Evolutionary conservation across 768 basidiomycete species (phyloP), one percentile per base, ranked within the genome.

Genomic region (Boletus reticuloceps): DNA sequence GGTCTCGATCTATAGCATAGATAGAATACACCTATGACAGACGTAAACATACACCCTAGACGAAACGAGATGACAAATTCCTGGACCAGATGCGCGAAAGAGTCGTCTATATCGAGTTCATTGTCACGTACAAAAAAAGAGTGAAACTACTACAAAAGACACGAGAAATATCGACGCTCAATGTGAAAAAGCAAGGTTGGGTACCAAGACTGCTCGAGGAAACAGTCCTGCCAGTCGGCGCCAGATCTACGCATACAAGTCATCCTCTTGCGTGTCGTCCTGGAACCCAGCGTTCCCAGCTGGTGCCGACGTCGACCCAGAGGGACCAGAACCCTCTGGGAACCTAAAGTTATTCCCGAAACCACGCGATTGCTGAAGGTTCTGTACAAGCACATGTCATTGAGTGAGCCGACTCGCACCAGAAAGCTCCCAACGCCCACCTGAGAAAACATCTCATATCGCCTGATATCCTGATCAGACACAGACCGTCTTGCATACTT

Each of bases 391-490:
- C 55, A 49, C n/a, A 39, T 17, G 10, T 7, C 32, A 1, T 60
- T 51, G n/a, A 56, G 46, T 25, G 12, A 49, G 34, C 12, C 7
- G 6, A 42, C 5, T 2, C 6, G 10, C 34, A 44, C 40, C 44
- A 32, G 16, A 20, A 52, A 53, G 17, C 47, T 27, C 22, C 11
- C 47, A 52, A 39, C 20, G 66, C 80, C 49, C 69, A 88, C 86
- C 80, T 94, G 94, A 36, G 95, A 77, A 73, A 98, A 98, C 88
- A 97, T 94, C 82, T 98, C 96, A 74, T 98, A 99, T 50, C 95
- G 87, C 66, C 95, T 84, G 74, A 98, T 96, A 68, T 98, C 96
- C 60, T 90, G 86, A 68, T 98, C 95, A 13, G 93, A 94, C 51
- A 98, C 96, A 13, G 94, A 98, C 50, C 97, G 89, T 71, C 97